Percentiles rank a stretch among this genome's conserved stretches.
Evolutionary conservation across 2,329 filamentous ascomycete species (phyloP).

Genomic region (Bipolaris zeicola): DNA sequence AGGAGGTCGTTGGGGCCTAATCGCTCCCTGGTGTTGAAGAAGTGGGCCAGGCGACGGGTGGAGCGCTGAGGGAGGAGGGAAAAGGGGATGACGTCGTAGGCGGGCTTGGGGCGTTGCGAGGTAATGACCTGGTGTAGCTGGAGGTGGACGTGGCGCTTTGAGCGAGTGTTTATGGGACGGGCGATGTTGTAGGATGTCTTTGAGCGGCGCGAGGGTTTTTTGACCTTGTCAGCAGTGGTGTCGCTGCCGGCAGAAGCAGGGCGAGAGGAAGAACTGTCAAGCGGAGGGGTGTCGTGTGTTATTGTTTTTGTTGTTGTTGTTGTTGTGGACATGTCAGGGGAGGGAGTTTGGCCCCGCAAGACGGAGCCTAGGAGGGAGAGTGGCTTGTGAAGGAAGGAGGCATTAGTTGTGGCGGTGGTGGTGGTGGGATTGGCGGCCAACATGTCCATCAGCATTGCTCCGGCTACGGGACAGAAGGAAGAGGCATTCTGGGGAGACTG

Average conservation of each 20-base stretch:
- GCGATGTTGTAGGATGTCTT: conserved; percentile 71
- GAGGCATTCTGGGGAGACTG: conserved; percentile 25
- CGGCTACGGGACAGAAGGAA: conserved; percentile 11
- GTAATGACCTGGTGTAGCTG: conserved; percentile 72
- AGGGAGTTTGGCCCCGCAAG: conserved; percentile 32
- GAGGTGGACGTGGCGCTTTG: conserved; percentile 70
- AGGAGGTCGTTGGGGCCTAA: conserved; percentile 73
- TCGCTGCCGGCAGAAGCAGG: conserved; percentile 48
- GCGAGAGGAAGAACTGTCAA: conserved; percentile 29
- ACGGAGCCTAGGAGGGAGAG: conserved; percentile 42
- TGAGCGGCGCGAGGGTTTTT: conserved; percentile 57
- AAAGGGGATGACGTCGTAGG: conserved; percentile 75
- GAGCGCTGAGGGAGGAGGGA: conserved; percentile 60
- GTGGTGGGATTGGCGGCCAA: conserved; percentile 43
- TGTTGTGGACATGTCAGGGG: conserved; percentile 9
- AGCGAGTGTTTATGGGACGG: conserved; percentile 64
- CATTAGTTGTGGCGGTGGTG: conserved; percentile 28
- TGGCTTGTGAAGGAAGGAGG: conserved; percentile 42
- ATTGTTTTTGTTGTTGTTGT: neutral
- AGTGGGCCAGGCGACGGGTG: conserved; percentile 60
- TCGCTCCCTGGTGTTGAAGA: conserved; percentile 67
- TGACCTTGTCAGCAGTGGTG: conserved; percentile 44
- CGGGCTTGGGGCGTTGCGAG: conserved; percentile 66
- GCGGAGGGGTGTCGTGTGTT: neutral
- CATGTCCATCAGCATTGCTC: conserved; percentile 47